Evolutionary conservation across 2,329 filamentous ascomycete genomes (phyloP).

Genomic region (Gaeumannomyces tritici): DNA sequence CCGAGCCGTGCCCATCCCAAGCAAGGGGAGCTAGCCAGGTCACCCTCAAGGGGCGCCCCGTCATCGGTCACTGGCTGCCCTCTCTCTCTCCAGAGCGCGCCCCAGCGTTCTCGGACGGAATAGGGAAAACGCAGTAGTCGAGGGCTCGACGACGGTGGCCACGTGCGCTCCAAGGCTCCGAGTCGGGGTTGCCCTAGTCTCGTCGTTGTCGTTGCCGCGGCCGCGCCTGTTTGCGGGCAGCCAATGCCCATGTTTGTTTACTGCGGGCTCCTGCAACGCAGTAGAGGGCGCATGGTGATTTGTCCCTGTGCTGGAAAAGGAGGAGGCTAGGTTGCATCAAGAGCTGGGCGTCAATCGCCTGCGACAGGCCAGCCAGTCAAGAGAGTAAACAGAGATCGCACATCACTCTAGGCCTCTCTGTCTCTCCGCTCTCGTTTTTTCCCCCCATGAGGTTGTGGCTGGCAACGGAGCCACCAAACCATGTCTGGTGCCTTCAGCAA

Average conservation of each 20-base stretch:
- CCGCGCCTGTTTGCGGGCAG: not conserved
- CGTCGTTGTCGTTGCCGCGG: not conserved
- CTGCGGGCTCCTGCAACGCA: not conserved
- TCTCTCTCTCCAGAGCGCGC: not conserved
- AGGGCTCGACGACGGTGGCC: not conserved
- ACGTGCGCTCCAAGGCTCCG: not conserved
- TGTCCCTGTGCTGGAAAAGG: slow-evolving; percentile 2
- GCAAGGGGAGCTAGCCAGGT: not conserved
- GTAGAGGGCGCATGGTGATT: not conserved
- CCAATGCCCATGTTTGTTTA: not conserved
- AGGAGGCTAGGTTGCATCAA: slow-evolving; percentile 6
- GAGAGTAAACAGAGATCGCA: slow-evolving; percentile 7
- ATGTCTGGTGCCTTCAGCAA: not conserved
- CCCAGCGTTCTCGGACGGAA: not conserved
- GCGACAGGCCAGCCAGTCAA: not conserved
- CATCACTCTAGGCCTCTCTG: not conserved
- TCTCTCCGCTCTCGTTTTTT: not conserved
- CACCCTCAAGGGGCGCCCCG: not conserved
- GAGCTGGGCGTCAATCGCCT: not conserved
- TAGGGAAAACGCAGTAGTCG: not conserved
- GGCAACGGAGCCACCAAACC: slow-evolving; percentile 1
- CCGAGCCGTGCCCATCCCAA: not conserved
- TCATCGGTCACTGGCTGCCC: not conserved
- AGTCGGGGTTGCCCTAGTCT: not conserved
- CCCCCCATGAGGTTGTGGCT: not conserved